A percentile compares a stretch with the other conserved stretches of the same genome.
phyloP scores from a whole-genome alignment of 495 filamentous ascomycete species.

The Penicillium bovifimosum region DNA sequence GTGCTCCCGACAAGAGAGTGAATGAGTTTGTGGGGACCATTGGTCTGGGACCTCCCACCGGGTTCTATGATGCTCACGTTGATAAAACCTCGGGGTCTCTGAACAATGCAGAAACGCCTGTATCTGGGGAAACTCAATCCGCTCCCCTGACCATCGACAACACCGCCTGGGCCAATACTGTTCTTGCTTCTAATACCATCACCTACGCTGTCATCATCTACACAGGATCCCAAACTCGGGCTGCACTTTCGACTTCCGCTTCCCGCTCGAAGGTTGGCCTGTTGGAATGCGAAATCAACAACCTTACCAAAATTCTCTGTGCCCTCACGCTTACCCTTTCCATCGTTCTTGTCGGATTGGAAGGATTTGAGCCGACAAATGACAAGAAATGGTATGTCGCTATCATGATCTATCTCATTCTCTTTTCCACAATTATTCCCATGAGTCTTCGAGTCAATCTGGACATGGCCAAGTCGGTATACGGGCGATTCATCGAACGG shows the following conservation, averaged over 20 bases:
- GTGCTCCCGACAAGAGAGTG: conserved; percentile 83
- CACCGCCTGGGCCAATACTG: conserved; percentile 97
- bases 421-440: conserved; percentile 98
- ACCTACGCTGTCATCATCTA: conserved; percentile 88
- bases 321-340: conserved; percentile 79
- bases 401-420: conserved; percentile 89
- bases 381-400: conserved; percentile 80
- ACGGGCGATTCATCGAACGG: conserved; percentile 90
- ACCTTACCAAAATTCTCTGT: conserved; percentile 95
- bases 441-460: conserved; percentile 95
- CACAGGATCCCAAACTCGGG: conserved; percentile 90
- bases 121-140: conserved; percentile 18
- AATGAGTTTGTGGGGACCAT: conserved; percentile 90
- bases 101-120: conserved; percentile 10
- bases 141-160: conserved; percentile 83
- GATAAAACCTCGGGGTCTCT: conserved; percentile 29
- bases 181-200: conserved; percentile 85
- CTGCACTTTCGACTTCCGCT: conserved; percentile 85
- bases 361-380: conserved; percentile 67
- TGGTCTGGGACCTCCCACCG: conserved; percentile 47
- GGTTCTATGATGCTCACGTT: conserved; percentile 41
- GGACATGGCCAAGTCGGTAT: conserved; percentile 94
- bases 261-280: conserved; percentile 90
- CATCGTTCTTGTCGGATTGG: conserved; percentile 80
- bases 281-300: conserved; percentile 94